A percentile compares a stretch with the other conserved stretches of the same genome.
Evolutionary conservation across 306 rosid species (phyloP).

Genomic region (Acacia confusa): DNA sequence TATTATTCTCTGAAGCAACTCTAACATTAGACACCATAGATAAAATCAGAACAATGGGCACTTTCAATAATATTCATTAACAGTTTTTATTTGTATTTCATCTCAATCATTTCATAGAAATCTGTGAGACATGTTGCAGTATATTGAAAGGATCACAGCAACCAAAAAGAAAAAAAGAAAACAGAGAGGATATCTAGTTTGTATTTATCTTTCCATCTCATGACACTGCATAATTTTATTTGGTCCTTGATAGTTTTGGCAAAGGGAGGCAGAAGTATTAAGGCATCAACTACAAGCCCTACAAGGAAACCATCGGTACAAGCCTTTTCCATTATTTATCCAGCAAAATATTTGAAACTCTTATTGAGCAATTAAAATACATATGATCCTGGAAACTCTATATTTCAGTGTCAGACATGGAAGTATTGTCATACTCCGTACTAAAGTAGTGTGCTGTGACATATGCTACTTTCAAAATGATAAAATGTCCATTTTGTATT

Average conservation of each 20-base stretch:
- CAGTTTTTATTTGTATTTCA: background rate
- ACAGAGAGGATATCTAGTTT: background rate
- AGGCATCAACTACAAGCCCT: constrained; percentile 77
- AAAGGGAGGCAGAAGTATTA: constrained; percentile 67
- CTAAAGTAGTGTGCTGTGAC: constrained; percentile 20
- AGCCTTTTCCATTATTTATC: constrained; percentile 31
- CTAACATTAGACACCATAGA: background rate
- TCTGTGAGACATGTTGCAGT: constrained; percentile 13
- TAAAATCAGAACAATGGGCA: background rate
- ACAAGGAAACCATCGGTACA: constrained; percentile 71
- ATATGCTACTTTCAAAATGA: constrained; percentile 17
- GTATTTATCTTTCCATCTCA: constrained; percentile 4
- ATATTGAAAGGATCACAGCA: constrained; percentile 7
- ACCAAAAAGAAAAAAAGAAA: background rate
- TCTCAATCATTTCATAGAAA: background rate
- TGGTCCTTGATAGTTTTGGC: constrained; percentile 68
- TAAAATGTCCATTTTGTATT: constrained; percentile 9
- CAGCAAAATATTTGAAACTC: background rate
- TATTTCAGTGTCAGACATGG: background rate
- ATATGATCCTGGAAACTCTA: constrained; percentile 7
- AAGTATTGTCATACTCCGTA: background rate
- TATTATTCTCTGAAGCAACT: background rate
- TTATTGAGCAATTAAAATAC: constrained; percentile 16
- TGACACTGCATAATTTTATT: constrained; percentile 23
- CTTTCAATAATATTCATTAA: background rate